Evolutionary conservation across 768 basidiomycete genomes (phyloP).

Genomic region (Tylopilus plumbeoviolaceoides): DNA sequence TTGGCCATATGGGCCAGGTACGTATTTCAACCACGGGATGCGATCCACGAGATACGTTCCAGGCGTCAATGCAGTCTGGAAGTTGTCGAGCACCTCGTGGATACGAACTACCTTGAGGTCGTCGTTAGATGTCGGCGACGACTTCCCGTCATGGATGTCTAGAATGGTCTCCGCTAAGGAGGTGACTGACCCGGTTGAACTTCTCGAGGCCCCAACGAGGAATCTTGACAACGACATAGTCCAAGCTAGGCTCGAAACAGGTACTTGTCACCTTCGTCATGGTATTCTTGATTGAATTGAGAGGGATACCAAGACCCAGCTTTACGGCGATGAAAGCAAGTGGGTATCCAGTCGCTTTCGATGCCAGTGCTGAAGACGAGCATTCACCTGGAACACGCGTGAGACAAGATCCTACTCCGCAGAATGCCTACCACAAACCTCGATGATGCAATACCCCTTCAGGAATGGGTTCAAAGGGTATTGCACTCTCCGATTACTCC

Average conservation of each 20-base stretch:
- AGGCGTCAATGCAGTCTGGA: no score
- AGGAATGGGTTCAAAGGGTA: slow-evolving; percentile 95
- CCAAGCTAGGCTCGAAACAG: slow-evolving; percentile 97
- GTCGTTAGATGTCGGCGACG: no score
- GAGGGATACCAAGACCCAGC: slow-evolving; percentile 92
- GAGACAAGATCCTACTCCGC: not conserved
- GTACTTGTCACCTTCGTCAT: slow-evolving; percentile 96
- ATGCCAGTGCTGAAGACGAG: slow-evolving; percentile 97
- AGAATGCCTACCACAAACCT: slow-evolving; percentile 44
- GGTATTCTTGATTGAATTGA: slow-evolving; percentile 97
- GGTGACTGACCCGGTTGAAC: slow-evolving; percentile 88
- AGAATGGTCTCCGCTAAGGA: slow-evolving; percentile 93
- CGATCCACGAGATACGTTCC: no score
- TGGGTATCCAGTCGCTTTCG: slow-evolving; percentile 97
- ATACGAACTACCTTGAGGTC: slow-evolving; percentile 14
- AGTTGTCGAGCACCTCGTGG: slow-evolving; percentile 13
- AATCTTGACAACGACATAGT: slow-evolving; percentile 98
- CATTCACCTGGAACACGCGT: slow-evolving; percentile 60
- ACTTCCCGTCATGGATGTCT: slow-evolving; percentile 97
- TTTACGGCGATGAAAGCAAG: slow-evolving; percentile 98
- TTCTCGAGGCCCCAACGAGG: slow-evolving; percentile 99
- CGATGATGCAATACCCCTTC: slow-evolving; percentile 98
- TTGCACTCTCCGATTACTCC: slow-evolving; percentile 99
- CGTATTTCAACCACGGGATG: slow-evolving; percentile 34
- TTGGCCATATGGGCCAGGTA: slow-evolving; percentile 60